These are phyloP conservation scores for Scutellaria galericulata DNA, from an alignment of 257 asterid genomes.

Conservation along the genomic window DNA sequence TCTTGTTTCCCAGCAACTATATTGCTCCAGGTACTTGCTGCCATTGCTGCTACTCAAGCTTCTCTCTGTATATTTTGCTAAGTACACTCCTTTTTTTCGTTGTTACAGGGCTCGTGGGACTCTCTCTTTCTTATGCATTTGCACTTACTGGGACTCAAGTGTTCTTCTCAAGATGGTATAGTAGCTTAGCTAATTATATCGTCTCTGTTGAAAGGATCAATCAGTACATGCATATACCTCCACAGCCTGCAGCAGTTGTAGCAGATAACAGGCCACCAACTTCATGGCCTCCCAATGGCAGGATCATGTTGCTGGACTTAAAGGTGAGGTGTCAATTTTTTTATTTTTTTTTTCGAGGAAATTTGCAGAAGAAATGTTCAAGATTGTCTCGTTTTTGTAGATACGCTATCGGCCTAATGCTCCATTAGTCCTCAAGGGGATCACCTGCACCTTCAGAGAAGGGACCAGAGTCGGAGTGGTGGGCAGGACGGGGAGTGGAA, in stretches of 20 bases:
- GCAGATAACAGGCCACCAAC: constrained; percentile 59
- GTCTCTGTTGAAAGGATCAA: constrained; percentile 77
- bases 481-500: constrained; percentile 93
- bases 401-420: constrained; percentile 74
- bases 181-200: constrained; percentile 61
- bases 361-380: not conserved
- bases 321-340: constrained; percentile 43
- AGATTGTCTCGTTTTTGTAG: constrained; percentile 39
- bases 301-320: constrained; percentile 61
- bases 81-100: not conserved
- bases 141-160: constrained; percentile 62
- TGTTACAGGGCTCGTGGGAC: constrained; percentile 73
- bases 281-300: constrained; percentile 74
- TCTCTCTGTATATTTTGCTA: not conserved
- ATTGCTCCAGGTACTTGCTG: constrained; percentile 60
- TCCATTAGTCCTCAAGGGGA: constrained; percentile 77
- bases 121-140: constrained; percentile 79
- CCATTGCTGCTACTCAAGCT: not conserved
- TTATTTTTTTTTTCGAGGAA: not conserved
- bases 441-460: constrained; percentile 71
- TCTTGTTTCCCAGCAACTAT: constrained; percentile 51
- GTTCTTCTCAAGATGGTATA: constrained; percentile 63
- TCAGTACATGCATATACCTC: constrained; percentile 74
- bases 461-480: constrained; percentile 76
- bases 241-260: constrained; percentile 66